Evolutionary conservation across 768 basidiomycete species (phyloP).

Genomic region (Kwoniella europaea): DNA sequence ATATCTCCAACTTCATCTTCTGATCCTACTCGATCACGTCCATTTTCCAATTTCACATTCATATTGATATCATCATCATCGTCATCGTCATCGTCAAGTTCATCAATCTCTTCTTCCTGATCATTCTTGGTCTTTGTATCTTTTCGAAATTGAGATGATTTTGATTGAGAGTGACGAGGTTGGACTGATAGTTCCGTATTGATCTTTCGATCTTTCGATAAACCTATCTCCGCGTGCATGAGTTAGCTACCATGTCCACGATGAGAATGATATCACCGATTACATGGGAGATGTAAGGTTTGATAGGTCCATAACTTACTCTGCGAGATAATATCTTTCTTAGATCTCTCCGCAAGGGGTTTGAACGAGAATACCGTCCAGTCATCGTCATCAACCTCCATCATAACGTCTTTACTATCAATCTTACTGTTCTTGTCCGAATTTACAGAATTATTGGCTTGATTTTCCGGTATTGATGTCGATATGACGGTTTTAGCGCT

Average conservation of each 20-base stretch:
- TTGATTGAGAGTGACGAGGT: neutral
- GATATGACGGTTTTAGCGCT: no score
- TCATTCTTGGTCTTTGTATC: neutral
- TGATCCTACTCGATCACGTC: neutral
- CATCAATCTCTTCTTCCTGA: neutral
- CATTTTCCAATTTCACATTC: neutral
- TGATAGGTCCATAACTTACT: neutral
- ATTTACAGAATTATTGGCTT: no score
- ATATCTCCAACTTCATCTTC: conserved; percentile 14
- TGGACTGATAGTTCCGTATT: neutral
- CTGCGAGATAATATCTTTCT: neutral
- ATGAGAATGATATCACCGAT: no score
- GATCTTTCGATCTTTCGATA: neutral
- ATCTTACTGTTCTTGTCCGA: neutral
- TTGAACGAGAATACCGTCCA: neutral
- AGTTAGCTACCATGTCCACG: no score
- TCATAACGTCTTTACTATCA: neutral
- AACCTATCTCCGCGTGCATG: neutral
- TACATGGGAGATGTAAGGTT: no score
- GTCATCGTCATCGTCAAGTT: conserved; percentile 10
- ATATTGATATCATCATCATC: neutral
- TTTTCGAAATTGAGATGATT: neutral
- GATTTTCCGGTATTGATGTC: no score
- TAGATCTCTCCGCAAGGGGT: neutral
- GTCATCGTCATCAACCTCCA: neutral